Base-by-base conservation (phyloP, 1,284 basidiomycete genomes). In the Leccinum ponderosum region DNA sequence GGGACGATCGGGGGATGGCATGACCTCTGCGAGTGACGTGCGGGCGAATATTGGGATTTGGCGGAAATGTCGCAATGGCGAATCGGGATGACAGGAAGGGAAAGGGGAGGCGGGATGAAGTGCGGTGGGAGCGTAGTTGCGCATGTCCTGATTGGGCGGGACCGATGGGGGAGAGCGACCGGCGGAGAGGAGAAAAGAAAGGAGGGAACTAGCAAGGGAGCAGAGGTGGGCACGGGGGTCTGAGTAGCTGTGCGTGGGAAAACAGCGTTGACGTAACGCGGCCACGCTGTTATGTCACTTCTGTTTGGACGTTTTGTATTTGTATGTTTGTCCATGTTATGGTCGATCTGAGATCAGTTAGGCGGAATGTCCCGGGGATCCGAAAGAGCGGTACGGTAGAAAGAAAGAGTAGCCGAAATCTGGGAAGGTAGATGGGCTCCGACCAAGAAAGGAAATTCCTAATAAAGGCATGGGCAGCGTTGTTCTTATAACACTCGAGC, bases 351-450 rank as follows among this genome's bases (percentile, higher is more conserved):
- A 73, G 72, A 73, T 73, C 55, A 44, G 55, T 33, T 63, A 63
- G 57, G 64, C 74, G 74, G 72, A 59, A 74, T 73, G 66, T 75
- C 70, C 73, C 72, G 74, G 39, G 57, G 56, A 17, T 39, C 72
- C 72, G 73, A 73, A 64, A 63, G 20, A 76, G 55, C 57, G 72
- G 72, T 64, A 75, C 72, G 64, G 62, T 64, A 74, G 64, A 73
- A 73, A 66, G 71, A 73, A 74, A 72, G 72, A 72, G 71, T 75
- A 75, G 71, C 72, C 72, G 75, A 76, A 69, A 76, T 75, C 73
- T 73, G 73, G 74, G 70, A 75, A 66, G 66, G 44, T 61, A 68
- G 68, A 73, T 73, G 66, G 25, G 53, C 73, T 58, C 65, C 55
- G 61, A 33, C 64, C 31, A 0, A 20, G 60, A 66, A 61, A 57